phyloP scores from a whole-genome alignment of 1,284 basidiomycete species.

The Leccinum variabile region DNA sequence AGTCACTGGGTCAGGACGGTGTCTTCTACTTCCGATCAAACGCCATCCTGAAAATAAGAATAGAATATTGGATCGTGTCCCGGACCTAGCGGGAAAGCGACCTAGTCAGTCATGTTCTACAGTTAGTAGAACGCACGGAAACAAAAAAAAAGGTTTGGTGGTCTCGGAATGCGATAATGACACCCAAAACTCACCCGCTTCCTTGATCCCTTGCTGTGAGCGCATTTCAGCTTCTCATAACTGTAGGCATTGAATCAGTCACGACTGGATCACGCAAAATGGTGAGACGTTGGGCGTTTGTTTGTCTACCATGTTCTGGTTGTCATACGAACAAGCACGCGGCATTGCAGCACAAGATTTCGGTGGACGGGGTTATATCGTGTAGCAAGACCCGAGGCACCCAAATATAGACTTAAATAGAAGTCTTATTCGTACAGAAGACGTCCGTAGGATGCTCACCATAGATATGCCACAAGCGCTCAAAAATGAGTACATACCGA shows the following conservation, averaged over 20 bases:
- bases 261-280: background rate
- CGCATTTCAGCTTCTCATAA: background rate
- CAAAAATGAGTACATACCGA: background rate
- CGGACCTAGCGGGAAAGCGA: background rate
- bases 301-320: background rate
- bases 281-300: background rate
- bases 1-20: background rate
- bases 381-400: background rate
- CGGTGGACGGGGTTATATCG: background rate
- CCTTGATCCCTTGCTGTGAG: background rate
- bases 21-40: background rate
- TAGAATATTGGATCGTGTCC: background rate
- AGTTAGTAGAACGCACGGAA: background rate
- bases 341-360: background rate
- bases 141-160: background rate
- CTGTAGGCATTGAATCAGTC: background rate
- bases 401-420: background rate
- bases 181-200: background rate
- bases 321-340: background rate
- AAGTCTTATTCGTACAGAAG: background rate
- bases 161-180: background rate
- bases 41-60: no score
- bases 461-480: background rate
- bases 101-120: background rate
- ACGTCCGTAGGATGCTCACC: background rate